Evolutionary conservation across 495 filamentous ascomycete genomes (phyloP).

Genomic region (Penicillium paradoxum): DNA sequence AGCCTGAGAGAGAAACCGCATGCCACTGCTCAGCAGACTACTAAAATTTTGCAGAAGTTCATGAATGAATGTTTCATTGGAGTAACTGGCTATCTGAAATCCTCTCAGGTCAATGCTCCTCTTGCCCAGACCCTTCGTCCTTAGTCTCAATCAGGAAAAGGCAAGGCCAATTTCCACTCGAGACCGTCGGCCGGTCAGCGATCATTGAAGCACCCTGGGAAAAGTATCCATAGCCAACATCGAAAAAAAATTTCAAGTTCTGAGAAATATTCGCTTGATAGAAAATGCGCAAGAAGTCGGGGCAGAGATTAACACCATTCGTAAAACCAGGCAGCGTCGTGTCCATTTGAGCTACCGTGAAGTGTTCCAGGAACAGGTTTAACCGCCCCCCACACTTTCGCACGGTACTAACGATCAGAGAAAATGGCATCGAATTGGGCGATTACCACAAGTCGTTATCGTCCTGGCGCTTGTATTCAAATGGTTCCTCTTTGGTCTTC

Average conservation of each 20-base stretch:
- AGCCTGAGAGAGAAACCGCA: neutral
- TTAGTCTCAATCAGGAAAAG: neutral
- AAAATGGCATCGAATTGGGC: neutral
- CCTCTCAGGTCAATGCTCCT: neutral
- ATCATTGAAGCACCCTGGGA: neutral
- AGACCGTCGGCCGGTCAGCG: neutral
- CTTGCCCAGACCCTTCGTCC: conserved; percentile 2
- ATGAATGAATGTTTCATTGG: neutral
- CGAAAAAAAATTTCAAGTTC: neutral
- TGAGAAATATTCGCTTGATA: too few relatives aligned
- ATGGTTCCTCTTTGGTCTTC: neutral
- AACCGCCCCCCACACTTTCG: neutral
- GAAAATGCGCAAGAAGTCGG: neutral
- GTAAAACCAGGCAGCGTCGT: neutral
- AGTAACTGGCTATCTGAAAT: neutral
- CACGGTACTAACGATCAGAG: neutral
- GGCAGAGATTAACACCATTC: neutral
- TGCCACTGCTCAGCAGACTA: neutral
- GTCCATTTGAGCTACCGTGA: neutral
- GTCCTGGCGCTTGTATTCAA: neutral
- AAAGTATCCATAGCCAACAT: neutral
- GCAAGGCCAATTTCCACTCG: neutral
- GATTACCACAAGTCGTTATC: neutral
- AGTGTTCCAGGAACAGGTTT: neutral
- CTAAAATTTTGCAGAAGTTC: neutral